Percentiles rank a stretch among this genome's conserved stretches.
Conservation (phyloP, 257 asterid species). For the Rehmannia glutinosa region DNA sequence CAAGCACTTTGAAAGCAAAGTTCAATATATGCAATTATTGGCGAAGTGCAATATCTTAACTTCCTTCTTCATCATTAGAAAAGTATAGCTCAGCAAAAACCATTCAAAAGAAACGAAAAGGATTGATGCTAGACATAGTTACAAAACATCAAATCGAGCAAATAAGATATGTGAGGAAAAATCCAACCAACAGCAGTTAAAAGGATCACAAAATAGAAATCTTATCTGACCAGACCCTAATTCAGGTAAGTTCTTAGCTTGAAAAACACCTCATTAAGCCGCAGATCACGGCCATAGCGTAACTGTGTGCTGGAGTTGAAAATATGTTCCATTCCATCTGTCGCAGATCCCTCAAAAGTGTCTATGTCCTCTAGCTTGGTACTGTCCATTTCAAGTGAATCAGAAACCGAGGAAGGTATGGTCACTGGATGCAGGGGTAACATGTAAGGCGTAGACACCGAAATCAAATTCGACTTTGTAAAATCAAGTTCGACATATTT, state of each 20-base stretch:
- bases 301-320: conserved; percentile 84
- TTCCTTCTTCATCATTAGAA: neutral
- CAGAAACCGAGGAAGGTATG: conserved; percentile 82
- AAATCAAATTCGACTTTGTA: conserved; percentile 53
- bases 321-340: conserved; percentile 96
- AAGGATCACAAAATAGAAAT: conserved; percentile 2
- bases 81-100: neutral
- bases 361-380: conserved; percentile 69
- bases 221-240: neutral
- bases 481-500: conserved; percentile 56
- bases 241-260: conserved; percentile 3
- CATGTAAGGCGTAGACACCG: conserved; percentile 86
- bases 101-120: conserved; percentile 3
- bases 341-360: conserved; percentile 61
- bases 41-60: conserved; percentile 2
- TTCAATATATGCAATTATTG: neutral
- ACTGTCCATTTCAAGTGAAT: conserved; percentile 62
- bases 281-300: conserved; percentile 92
- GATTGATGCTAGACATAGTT: neutral
- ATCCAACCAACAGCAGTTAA: conserved; percentile 4
- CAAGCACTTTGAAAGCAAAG: neutral
- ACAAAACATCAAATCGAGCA: neutral
- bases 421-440: conserved; percentile 83
- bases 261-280: conserved; percentile 81
- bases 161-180: neutral